phyloP scores from a whole-genome alignment of 2,329 filamentous ascomycete species.

The Sporothrix brunneoviolacea region DNA sequence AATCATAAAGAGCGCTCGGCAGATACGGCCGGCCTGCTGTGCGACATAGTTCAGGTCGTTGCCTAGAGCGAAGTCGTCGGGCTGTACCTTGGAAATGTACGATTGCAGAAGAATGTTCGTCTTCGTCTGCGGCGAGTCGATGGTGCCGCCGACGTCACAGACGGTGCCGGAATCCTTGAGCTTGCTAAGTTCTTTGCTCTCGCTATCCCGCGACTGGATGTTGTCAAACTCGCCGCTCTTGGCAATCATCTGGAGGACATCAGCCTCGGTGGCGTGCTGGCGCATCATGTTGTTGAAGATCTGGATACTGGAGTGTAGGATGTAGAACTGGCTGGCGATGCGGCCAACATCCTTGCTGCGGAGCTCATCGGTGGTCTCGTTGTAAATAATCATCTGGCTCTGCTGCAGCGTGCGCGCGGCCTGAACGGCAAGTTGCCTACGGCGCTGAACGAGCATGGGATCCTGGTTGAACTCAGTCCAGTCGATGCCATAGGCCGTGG shows the following conservation, averaged over 20 bases:
- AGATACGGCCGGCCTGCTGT: slow-evolving; percentile 92
- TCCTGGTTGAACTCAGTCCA: slow-evolving; percentile 88
- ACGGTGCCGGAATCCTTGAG: slow-evolving; percentile 66
- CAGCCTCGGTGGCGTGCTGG: slow-evolving; percentile 76
- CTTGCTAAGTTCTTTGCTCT: slow-evolving; percentile 76
- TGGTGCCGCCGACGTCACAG: slow-evolving; percentile 70
- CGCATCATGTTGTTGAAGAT: slow-evolving; percentile 96
- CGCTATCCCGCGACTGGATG: slow-evolving; percentile 83
- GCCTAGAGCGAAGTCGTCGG: slow-evolving; percentile 87
- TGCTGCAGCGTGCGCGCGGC: slow-evolving; percentile 81
- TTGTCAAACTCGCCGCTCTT: slow-evolving; percentile 98
- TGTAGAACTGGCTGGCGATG: slow-evolving; percentile 96
- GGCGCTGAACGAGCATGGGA: slow-evolving; percentile 75
- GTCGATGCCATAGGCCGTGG: slow-evolving; percentile 88
- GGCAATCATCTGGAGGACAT: slow-evolving; percentile 91
- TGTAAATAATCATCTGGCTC: slow-evolving; percentile 99
- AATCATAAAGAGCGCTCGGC: slow-evolving; percentile 93
- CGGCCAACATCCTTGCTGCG: slow-evolving; percentile 91
- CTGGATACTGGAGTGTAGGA: slow-evolving; percentile 85
- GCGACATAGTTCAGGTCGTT: slow-evolving; percentile 94
- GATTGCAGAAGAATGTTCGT: slow-evolving; percentile 93
- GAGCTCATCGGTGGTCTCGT: slow-evolving; percentile 87
- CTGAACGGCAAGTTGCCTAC: slow-evolving; percentile 79
- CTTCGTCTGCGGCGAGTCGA: slow-evolving; percentile 72
- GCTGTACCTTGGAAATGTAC: slow-evolving; percentile 79